Base-by-base conservation (phyloP, 352 stramenopile genomes). In the Phytophthora agathidicida region DNA sequence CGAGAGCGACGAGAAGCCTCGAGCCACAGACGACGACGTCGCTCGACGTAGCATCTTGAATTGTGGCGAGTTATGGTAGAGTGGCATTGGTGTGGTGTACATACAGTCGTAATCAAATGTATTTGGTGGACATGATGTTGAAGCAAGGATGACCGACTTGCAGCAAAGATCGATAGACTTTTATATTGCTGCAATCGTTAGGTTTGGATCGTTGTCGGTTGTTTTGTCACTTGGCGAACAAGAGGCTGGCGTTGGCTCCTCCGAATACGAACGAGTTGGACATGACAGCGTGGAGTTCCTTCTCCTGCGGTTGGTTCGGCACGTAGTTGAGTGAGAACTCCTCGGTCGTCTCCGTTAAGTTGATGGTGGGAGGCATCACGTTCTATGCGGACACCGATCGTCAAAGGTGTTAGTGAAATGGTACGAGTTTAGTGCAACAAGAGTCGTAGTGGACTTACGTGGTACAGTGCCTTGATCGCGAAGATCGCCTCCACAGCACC, bases 201-300 rank as follows among this genome's bases (percentile, higher is more conserved):
- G n/a, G n/a, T n/a, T n/a, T n/a, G n/a, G n/a, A n/a, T n/a, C n/a
- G n/a, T n/a, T n/a, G n/a, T n/a, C n/a, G n/a, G n/a, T n/a, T n/a
- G n/a, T n/a, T n/a, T n/a, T n/a, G n/a, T n/a, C n/a, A 89, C 62
- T 85, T 89, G 33, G 76, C 62, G 41, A 92, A 92, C 43, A 75
- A 81, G 7, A 92, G 58, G 47, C 72, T 88, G 20, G 80, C 86
- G 83, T 99, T 99, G 16, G 94, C 98, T 26, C 96, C 96, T 38
- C 96, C 96, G 74, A 99, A 99, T 9, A 96, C 96, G 80, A 98
- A 99, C 20, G 92, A 98, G 68, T 98, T 99, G n/a, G 77, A 92
- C 32, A 98, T 65, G 7, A 93, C 90, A 14, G 80, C 73, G 19
- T 83, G 59, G 10, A 97, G 47, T 16, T 86, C 54, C 39, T 85